Evolutionary conservation across 345 rosid genomes (phyloP), one percentile per base, ranked within the genome.

Genomic region (Sapria himalayana): DNA sequence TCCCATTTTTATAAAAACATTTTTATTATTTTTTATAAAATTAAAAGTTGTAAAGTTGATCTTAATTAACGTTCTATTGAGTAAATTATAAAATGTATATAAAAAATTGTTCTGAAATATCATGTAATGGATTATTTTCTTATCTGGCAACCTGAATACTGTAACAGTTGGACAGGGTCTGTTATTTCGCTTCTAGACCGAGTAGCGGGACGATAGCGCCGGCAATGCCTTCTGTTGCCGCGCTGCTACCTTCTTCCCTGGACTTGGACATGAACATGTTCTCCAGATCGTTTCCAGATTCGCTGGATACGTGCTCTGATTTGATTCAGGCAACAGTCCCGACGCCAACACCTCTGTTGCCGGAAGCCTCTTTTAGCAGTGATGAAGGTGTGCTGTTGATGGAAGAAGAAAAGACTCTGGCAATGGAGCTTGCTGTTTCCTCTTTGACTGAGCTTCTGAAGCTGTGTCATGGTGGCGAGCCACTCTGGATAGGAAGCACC

Each of bases 211-310:
- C 73, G 33, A 52, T 73, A 39, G 86, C 70, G 32, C 25, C 73
- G 5, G 55, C 67, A 60, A 16, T 50, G 13, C 56, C 59, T 29
- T 50, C 65, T 33, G 66, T 62, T 17, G 39, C 49, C 11, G 15
- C 68, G 11, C 46, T 70, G 5, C 33, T 71, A 14, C 57, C 66
- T 4, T 68, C 78, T 24, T 76, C 82, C 1, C 41, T 78, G 35
- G 89, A 81, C 27, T 63, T 86, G 55, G 94, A 81, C 39, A 81
- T 81, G 81, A 76, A 66, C 40, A 63, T 65, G 0, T 80, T 64
- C 43, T 53, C 71, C 7, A 71, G 65, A 54, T 67, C 49, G 37
- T 66, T 68, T 54, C 41, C 29, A 5, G 86, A 64, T 41, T 53
- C 65, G 2, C 43, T 65, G 55, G 37, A 43, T 9, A 12, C 69